phyloP scores from a whole-genome alignment of 768 basidiomycete species.

The Calocybe gangraenosa region DNA sequence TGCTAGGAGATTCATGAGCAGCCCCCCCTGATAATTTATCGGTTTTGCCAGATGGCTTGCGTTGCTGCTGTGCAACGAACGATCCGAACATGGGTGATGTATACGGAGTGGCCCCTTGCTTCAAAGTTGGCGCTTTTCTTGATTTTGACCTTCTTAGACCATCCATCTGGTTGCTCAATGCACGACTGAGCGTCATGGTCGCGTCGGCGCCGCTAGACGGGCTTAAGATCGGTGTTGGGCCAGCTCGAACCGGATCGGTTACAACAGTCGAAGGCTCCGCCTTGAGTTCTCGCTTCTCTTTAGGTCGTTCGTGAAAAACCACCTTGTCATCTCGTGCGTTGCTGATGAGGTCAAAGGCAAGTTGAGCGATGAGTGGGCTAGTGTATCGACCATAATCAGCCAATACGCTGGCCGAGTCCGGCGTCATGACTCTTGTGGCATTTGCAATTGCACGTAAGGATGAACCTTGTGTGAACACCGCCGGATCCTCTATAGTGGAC shows the following conservation, averaged over 20 bases:
- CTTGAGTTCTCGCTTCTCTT: constrained; percentile 38
- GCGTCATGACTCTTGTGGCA: constrained; percentile 85
- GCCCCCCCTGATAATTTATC: constrained; percentile 8
- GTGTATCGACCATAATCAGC: constrained; percentile 67
- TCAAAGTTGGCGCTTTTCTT: constrained; percentile 31
- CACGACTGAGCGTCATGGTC: constrained; percentile 39
- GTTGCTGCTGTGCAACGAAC: constrained; percentile 49
- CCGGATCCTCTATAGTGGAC: constrained; percentile 22
- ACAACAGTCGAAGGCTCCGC: constrained; percentile 15
- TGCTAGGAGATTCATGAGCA: constrained; percentile 18
- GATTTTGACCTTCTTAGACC: constrained; percentile 28
- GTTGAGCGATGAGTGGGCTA: constrained; percentile 49
- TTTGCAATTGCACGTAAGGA: constrained; percentile 74
- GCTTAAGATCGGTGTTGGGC: constrained; percentile 40
- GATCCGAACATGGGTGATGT: constrained; percentile 59
- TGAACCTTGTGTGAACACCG: constrained; percentile 48
- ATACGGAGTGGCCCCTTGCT: constrained; percentile 30
- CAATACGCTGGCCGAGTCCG: constrained; percentile 70
- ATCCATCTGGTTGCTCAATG: constrained; percentile 35
- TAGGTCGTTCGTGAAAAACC: constrained; percentile 41
- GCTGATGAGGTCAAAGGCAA: constrained; percentile 66
- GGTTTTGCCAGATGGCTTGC: constrained; percentile 28
- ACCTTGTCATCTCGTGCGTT: constrained; percentile 65
- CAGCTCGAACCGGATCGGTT: constrained; percentile 25
- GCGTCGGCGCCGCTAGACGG: constrained; percentile 38